Conservation (phyloP, 345 rosid genomes). For the Ceriops decandra region DNA sequence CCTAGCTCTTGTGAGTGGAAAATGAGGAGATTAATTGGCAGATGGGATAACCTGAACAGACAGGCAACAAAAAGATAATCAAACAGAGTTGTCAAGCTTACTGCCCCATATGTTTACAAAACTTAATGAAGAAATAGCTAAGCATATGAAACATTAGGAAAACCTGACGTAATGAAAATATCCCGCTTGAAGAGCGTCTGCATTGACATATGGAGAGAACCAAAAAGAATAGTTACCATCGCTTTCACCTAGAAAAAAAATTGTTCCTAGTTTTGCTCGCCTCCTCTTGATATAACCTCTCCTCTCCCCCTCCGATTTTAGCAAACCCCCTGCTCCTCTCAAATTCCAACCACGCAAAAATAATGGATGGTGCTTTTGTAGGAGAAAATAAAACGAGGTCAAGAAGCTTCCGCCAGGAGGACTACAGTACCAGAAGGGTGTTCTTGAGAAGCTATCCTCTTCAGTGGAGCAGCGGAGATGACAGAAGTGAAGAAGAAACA, state of each 20-base stretch:
- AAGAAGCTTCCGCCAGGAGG: conserved; percentile 47
- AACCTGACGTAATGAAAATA: conserved; percentile 7
- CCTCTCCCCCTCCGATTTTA: not conserved
- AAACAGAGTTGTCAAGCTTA: too few species aligned
- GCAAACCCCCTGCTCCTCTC: too few species aligned
- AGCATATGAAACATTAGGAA: conserved; percentile 1
- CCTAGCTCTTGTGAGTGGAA: conserved; percentile 12
- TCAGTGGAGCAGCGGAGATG: conserved; percentile 34
- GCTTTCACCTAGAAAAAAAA: conserved; percentile 4
- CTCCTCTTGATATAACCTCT: not conserved
- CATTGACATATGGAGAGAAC: conserved; percentile 18
- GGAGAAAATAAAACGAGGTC: conserved; percentile 27
- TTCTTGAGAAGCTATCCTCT: conserved; percentile 67
- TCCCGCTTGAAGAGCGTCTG: not conserved
- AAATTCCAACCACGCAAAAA: not conserved
- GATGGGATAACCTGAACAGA: too few species aligned
- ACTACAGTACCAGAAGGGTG: conserved; percentile 39
- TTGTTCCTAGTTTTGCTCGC: conserved; percentile 12
- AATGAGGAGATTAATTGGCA: conserved; percentile 10
- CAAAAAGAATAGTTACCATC: conserved; percentile 23
- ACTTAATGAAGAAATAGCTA: not conserved
- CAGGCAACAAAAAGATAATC: too few species aligned
- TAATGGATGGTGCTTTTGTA: conserved; percentile 21
- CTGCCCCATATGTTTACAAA: not conserved
- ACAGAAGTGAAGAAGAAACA: conserved; percentile 12